Percentiles rank a stretch among this genome's conserved stretches.
Evolutionary conservation across 1,284 basidiomycete genomes (phyloP).

Genomic region (Omphalotus olearius): DNA sequence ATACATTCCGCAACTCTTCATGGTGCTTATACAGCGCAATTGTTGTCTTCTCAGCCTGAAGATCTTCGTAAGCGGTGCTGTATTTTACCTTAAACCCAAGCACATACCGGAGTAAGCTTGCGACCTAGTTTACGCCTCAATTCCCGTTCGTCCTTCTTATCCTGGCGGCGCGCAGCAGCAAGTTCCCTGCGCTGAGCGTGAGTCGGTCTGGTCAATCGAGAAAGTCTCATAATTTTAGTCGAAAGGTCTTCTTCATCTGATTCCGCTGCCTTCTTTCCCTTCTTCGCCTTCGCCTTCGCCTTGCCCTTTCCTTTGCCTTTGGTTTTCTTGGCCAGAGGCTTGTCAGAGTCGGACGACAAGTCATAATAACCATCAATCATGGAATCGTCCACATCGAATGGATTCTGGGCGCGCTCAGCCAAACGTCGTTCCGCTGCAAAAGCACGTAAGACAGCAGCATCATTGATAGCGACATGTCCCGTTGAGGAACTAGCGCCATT

Average conservation of each 20-base stretch:
- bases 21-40: conserved; percentile 63
- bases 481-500: conserved; percentile 36
- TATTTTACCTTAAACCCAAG: conserved; percentile 1
- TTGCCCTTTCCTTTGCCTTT: conserved; percentile 30
- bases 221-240: conserved; percentile 34
- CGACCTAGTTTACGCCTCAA: conserved; percentile 58
- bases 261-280: conserved; percentile 20
- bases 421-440: conserved; percentile 53
- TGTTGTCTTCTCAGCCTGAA: conserved; percentile 72
- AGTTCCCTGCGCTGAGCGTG: conserved; percentile 25
- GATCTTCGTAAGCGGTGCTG: not conserved
- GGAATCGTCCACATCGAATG: conserved; percentile 30
- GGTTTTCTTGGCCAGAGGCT: conserved; percentile 30
- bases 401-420: conserved; percentile 22
- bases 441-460: conserved; percentile 42
- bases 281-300: conserved; percentile 21
- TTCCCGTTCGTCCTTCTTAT: conserved; percentile 44
- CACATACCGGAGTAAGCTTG: conserved; percentile 59
- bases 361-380: conserved; percentile 22
- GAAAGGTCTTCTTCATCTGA: conserved; percentile 11
- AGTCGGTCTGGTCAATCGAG: conserved; percentile 25
- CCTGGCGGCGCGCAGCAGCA: conserved; percentile 26
- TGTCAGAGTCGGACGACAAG: conserved; percentile 36
- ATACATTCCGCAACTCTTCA: conserved; percentile 79
- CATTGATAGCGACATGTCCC: conserved; percentile 23